phyloP scores from a whole-genome alignment of 345 rosid genomes.

The Rhodomyrtus tomentosa region DNA sequence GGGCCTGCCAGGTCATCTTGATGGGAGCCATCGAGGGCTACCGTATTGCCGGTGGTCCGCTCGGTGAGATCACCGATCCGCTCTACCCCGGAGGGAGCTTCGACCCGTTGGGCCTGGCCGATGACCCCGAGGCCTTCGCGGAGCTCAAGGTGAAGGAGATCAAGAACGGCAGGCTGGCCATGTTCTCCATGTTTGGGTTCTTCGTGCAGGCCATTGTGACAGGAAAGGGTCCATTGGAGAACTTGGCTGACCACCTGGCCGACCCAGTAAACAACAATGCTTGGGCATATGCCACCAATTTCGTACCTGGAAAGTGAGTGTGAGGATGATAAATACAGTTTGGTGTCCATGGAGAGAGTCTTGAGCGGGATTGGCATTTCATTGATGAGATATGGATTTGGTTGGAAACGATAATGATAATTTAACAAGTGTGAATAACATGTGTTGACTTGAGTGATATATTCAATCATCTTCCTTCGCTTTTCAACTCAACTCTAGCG shows the following conservation, averaged over 20 bases:
- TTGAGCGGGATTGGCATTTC: background rate
- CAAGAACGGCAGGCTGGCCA: constrained; percentile 17
- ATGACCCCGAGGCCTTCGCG: constrained; percentile 12
- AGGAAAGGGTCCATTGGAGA: constrained; percentile 17
- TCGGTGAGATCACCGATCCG: constrained; percentile 8
- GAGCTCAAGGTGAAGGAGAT: constrained; percentile 21
- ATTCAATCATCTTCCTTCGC: background rate
- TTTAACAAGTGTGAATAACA: background rate
- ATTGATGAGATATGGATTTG: background rate
- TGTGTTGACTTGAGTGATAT: background rate
- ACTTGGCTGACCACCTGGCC: constrained; percentile 13
- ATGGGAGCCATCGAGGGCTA: constrained; percentile 11
- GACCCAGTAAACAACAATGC: constrained; percentile 18
- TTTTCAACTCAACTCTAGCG: background rate
- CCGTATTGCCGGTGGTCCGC: constrained; percentile 2
- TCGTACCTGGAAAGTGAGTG: constrained; percentile 10
- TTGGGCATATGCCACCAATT: constrained; percentile 16
- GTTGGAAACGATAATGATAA: background rate
- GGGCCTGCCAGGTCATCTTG: constrained; percentile 8
- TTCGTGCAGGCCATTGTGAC: constrained; percentile 9
- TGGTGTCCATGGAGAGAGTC: no score
- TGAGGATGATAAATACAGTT: no score
- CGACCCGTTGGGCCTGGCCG: constrained; percentile 15
- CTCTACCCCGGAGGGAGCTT: constrained; percentile 16
- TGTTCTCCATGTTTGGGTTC: constrained; percentile 16